A percentile compares a stretch with the other conserved stretches of the same genome.
Evolutionary conservation across 2,329 filamentous ascomycete species (phyloP).

Genomic region (Drechslerella coelobrocha): DNA sequence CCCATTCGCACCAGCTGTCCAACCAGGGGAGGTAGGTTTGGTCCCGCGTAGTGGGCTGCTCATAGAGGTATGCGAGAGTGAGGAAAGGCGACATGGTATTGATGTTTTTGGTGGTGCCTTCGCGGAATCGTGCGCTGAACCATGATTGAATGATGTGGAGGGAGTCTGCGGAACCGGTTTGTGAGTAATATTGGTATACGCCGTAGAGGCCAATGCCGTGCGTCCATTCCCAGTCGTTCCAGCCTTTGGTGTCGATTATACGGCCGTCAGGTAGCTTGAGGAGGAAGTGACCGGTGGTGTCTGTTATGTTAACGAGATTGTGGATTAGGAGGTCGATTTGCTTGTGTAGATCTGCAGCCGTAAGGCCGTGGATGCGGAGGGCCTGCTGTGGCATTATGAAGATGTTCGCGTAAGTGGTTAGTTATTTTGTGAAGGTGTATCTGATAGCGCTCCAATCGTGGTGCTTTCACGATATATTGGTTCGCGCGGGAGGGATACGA

Average conservation of each 20-base stretch:
- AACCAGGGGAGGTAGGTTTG: conserved; percentile 76
- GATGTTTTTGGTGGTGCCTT: conserved; percentile 78
- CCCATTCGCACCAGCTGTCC: conserved; percentile 82
- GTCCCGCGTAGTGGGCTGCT: conserved; percentile 68
- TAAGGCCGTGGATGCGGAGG: conserved; percentile 57
- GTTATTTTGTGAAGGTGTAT: neutral
- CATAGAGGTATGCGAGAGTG: conserved; percentile 78
- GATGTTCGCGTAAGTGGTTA: too few relatives aligned
- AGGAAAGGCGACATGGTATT: conserved; percentile 82
- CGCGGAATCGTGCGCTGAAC: conserved; percentile 73
- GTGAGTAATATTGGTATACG: conserved; percentile 79
- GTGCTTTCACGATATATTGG: neutral
- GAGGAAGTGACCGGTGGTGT: conserved; percentile 76
- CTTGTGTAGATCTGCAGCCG: conserved; percentile 61
- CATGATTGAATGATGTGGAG: conserved; percentile 74
- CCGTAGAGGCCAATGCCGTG: conserved; percentile 81
- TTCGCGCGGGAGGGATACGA: neutral
- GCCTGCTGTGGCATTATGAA: conserved; percentile 57
- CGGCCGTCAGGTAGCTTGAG: conserved; percentile 74
- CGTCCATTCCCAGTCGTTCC: conserved; percentile 84
- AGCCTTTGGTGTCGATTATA: conserved; percentile 83
- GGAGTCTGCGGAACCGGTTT: conserved; percentile 69
- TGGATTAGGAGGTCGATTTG: conserved; percentile 72
- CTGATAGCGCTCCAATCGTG: neutral
- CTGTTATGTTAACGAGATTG: conserved; percentile 78